Conservation (phyloP, 75 land plant species). For the Selaginella tamariscina region DNA sequence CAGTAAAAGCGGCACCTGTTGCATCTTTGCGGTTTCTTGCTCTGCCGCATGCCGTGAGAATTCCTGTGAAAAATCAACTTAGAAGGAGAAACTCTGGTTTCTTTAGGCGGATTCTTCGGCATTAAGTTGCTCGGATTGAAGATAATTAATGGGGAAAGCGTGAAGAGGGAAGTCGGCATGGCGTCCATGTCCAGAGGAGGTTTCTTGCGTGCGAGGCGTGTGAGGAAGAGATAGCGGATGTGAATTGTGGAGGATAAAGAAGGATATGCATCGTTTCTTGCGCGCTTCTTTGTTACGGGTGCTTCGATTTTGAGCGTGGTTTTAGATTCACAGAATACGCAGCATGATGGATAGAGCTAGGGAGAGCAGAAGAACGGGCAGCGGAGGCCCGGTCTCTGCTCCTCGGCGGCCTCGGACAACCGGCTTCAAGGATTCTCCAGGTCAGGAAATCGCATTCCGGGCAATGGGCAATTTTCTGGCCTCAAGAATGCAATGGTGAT, state of each 20-base stretch:
- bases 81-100: too few species aligned
- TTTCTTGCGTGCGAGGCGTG: too few species aligned
- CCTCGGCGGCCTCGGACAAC: not conserved
- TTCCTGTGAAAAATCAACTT: too few species aligned
- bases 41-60: too few species aligned
- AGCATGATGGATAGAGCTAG: not conserved
- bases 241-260: not conserved
- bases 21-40: too few species aligned
- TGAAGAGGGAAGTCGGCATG: not conserved
- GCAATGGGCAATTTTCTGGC: not conserved
- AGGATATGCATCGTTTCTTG: not conserved
- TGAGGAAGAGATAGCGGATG: not conserved
- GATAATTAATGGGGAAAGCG: not conserved
- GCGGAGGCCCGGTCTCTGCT: not conserved
- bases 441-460: conserved; percentile 1
- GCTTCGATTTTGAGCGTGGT: not conserved
- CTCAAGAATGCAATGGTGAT: not conserved
- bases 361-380: not conserved
- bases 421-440: conserved; percentile 12
- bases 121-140: not conserved
- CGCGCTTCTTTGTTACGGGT: not conserved
- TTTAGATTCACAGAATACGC: not conserved
- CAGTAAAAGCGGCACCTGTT: too few species aligned
- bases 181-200: not conserved
- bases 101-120: not conserved